These are phyloP conservation scores for Penicillium cataractarum DNA, from an alignment of 495 filamentous ascomycete species.

Conservation along the genomic window DNA sequence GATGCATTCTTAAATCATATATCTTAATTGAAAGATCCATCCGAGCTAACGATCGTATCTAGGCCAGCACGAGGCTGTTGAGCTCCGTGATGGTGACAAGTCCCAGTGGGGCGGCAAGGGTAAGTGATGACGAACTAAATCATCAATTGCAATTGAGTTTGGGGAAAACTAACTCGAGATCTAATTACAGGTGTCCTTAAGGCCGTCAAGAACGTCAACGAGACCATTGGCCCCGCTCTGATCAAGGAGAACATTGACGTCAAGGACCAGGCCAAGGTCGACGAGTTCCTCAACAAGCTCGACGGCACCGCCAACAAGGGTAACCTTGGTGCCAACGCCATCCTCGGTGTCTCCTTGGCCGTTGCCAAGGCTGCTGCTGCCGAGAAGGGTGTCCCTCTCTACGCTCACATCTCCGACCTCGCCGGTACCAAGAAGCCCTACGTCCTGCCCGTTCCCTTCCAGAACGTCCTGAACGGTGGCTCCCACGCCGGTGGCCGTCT, in stretches of 20 bases:
- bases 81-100: conserved; percentile 99
- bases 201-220: conserved; percentile 96
- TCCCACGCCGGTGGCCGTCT: conserved; percentile 98
- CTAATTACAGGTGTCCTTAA: conserved; percentile 69
- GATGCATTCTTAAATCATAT: no score
- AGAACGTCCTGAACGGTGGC: conserved; percentile 99
- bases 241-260: conserved; percentile 94
- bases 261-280: conserved; percentile 93
- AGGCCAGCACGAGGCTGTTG: conserved; percentile 97
- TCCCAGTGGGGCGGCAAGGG: conserved; percentile 95
- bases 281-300: conserved; percentile 93
- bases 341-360: conserved; percentile 93
- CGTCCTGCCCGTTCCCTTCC: conserved; percentile 98
- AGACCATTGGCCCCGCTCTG: conserved; percentile 83
- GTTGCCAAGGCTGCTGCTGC: conserved; percentile 98
- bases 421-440: conserved; percentile 99
- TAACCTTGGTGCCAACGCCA: conserved; percentile 97
- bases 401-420: conserved; percentile 97
- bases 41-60: conserved; percentile 6
- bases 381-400: conserved; percentile 97
- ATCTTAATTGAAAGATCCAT: background rate
- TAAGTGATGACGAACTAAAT: conserved; percentile 28
- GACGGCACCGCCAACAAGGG: conserved; percentile 98
- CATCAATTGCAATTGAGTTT: background rate
- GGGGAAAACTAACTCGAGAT: conserved; percentile 18